phyloP scores from a whole-genome alignment of 345 rosid species.

The Populus alba region DNA sequence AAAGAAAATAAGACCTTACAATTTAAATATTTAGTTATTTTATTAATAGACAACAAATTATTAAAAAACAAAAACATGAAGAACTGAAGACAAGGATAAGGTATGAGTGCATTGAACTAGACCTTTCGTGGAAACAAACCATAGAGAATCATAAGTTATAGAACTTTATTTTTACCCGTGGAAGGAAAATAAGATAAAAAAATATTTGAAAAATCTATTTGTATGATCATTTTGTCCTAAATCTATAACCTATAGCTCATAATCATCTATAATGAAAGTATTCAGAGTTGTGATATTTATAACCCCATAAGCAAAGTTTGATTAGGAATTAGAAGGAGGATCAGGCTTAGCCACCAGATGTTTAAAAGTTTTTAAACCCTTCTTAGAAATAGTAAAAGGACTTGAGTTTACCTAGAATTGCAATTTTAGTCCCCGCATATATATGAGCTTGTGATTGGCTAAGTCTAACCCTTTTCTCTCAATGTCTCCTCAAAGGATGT shows the following conservation, averaged over 20 bases:
- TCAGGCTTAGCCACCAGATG: no score
- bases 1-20: background rate
- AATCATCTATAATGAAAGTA: no score
- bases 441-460: background rate
- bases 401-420: background rate
- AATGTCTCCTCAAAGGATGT: background rate
- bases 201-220: no score
- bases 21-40: background rate
- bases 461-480: background rate
- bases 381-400: no score
- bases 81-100: background rate
- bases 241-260: no score
- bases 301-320: no score
- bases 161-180: no score
- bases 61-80: background rate
- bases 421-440: background rate
- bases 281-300: no score
- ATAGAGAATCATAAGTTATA: no score
- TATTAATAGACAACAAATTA: background rate
- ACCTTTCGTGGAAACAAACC: background rate
- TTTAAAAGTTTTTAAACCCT: no score
- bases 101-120: background rate
- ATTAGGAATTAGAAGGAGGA: no score
- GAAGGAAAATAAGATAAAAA: background rate
- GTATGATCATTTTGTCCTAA: no score